Evolutionary conservation across 139 green algal species (phyloP).

Genomic region (Chlamydomonas sphaeroides): DNA sequence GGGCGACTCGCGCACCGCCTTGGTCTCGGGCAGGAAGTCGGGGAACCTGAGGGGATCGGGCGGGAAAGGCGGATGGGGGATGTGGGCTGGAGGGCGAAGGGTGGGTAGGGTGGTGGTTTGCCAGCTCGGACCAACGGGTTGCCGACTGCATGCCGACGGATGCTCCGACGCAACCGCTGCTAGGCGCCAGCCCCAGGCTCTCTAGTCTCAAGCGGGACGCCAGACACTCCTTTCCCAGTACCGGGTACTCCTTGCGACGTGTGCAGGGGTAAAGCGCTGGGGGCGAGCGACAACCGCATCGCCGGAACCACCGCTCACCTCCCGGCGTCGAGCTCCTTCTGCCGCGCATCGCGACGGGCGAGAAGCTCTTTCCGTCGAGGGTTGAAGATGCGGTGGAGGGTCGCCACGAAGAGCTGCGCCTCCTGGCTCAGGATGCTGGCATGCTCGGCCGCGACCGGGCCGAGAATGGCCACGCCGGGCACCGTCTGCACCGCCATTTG

Average conservation of each 20-base stretch:
- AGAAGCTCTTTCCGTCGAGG: slow-evolving; percentile 74
- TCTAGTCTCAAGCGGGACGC: no score
- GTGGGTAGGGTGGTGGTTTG: no score
- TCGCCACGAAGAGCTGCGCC: slow-evolving; percentile 74
- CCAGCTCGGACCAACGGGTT: no score
- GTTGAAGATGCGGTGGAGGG: slow-evolving; percentile 76
- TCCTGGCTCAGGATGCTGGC: slow-evolving; percentile 68
- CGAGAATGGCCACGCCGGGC: slow-evolving; percentile 61
- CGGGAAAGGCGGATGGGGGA: not conserved
- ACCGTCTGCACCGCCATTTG: slow-evolving; percentile 45
- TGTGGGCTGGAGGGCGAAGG: not conserved
- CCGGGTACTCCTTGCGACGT: no score
- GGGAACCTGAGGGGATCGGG: slow-evolving; percentile 61
- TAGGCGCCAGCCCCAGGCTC: no score
- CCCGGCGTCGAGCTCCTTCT: slow-evolving; percentile 64
- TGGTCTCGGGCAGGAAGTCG: slow-evolving; percentile 79
- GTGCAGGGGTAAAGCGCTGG: no score
- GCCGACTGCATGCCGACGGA: no score
- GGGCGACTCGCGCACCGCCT: slow-evolving; percentile 52
- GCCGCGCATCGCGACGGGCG: slow-evolving; percentile 56
- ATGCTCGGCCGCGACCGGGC: slow-evolving; percentile 54
- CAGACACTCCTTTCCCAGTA: no score
- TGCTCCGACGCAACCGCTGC: no score
- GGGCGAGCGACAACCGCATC: no score
- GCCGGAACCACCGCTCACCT: no score